Evolutionary conservation across 1,139 yeast genomes (phyloP), one percentile per base, ranked within the genome.

Genomic region (Suhomyces kunorum): DNA sequence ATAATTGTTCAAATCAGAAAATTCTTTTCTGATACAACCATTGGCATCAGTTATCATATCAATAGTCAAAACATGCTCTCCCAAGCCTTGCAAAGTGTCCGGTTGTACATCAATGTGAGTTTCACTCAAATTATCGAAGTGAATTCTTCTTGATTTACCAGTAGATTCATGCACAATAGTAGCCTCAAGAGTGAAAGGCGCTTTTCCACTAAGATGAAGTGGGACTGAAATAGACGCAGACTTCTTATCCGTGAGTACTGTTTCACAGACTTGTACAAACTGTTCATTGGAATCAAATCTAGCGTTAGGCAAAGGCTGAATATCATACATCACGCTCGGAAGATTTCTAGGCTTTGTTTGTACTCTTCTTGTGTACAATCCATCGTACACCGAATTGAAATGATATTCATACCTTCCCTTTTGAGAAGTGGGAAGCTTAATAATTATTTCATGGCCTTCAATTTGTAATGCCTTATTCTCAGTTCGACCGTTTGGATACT

Each of bases 321-420:
- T 85, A 1, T 66, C 66, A 55, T 88, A 95, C 28, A 71, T 64
- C 5, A 89, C 70, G 1, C 55, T 59, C 8, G 83, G 67, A 14
- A 64, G 58, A 11, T 32, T 0, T 42, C 23, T 55, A 55, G 22
- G 56, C 47, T 28, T 43, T 2, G 53, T 50, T n/a, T 68, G 45
- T 33, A 74, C 75, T 4, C 63, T 61, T 45, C 69, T 71, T 1
- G 80, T 72, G 55, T 90, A 90, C 19, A 78, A 64, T 0, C 80
- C 66, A 58, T 90, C 98, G 46, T 75, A 81, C 1, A 90, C 68
- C 1, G 78, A 81, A 32, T 68, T 76, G 53, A 90, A 78, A 5
- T 59, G 62, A 53, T 87, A 85, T 40, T 70, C 73, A 56, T 83
- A 86, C 11, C 60, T 63, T 2, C 97, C 97, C 37, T 61, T 56